Percentiles rank a stretch among this genome's conserved stretches.
Conservation (phyloP, 176 grass and related monocot genomes). For the Leersia perrieri region DNA sequence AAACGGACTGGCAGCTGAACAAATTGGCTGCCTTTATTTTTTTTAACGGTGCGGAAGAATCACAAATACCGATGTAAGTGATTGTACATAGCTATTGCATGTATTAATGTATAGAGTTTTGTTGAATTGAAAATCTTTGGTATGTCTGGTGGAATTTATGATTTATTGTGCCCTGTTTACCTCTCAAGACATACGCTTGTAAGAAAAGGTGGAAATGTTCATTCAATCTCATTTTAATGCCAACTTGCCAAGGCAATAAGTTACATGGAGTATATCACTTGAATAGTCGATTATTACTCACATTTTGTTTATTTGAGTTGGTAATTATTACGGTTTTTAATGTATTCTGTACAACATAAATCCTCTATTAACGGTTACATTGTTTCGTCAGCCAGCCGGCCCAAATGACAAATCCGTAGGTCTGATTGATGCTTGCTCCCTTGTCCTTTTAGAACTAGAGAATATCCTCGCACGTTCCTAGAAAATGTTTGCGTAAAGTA, state of each 20-base stretch:
- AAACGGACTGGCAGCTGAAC: constrained; percentile 12
- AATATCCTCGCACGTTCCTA: too few relatives aligned
- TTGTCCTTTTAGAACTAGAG: too few relatives aligned
- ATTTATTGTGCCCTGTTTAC: neutral
- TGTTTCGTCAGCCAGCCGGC: too few relatives aligned
- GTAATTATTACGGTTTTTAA: neutral
- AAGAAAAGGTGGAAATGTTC: neutral
- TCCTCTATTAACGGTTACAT: neutral
- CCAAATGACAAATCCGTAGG: too few relatives aligned
- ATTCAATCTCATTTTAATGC: constrained; percentile 10
- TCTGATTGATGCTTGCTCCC: too few relatives aligned
- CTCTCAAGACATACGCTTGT: neutral
- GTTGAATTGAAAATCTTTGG: neutral
- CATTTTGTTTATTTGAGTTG: neutral
- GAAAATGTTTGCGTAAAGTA: too few relatives aligned
- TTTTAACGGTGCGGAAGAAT: constrained; percentile 23
- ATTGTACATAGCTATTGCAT: constrained; percentile 46
- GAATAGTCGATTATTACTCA: neutral
- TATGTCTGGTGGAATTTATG: neutral
- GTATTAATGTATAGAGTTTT: constrained; percentile 47
- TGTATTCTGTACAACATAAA: neutral
- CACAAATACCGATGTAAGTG: constrained; percentile 26
- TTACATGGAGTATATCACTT: neutral
- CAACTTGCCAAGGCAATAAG: too few relatives aligned
- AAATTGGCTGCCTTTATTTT: constrained; percentile 21